Conservation (phyloP, 306 rosid species). For the Fragaria ananassa region DNA sequence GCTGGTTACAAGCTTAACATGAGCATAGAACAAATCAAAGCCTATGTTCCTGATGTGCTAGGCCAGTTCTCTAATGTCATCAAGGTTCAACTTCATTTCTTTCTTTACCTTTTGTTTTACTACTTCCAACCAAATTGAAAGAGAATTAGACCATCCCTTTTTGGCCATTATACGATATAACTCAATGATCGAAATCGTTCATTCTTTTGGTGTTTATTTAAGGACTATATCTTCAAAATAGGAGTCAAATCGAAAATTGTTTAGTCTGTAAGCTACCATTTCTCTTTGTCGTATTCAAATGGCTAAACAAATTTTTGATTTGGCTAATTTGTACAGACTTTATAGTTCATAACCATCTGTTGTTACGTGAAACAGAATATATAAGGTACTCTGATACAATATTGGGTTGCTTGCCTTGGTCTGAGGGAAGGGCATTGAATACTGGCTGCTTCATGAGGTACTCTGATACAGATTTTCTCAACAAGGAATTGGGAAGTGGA, state of each 20-base stretch:
- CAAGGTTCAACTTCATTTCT: slow-evolving; percentile 9
- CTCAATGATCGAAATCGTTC: neutral
- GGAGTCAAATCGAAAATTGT: too few species aligned
- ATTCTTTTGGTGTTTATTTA: too few species aligned
- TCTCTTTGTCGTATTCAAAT: too few species aligned
- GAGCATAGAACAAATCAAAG: slow-evolving; percentile 45
- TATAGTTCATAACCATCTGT: neutral
- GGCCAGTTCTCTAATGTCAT: slow-evolving; percentile 20
- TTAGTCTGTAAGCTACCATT: too few species aligned
- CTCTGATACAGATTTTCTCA: slow-evolving; percentile 72
- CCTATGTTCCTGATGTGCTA: slow-evolving; percentile 28
- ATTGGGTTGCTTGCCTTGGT: slow-evolving; percentile 65
- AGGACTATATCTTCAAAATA: too few species aligned
- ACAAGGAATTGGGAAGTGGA: slow-evolving; percentile 39
- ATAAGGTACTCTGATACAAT: slow-evolving; percentile 53
- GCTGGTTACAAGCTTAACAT: slow-evolving; percentile 65
- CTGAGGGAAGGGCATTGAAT: slow-evolving; percentile 72
- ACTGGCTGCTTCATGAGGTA: slow-evolving; percentile 96
- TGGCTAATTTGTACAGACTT: neutral
- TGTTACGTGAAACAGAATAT: neutral
- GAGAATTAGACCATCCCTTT: neutral
- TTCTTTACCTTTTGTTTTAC: neutral
- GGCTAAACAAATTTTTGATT: too few species aligned
- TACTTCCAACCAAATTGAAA: neutral
- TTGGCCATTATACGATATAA: neutral